These are phyloP conservation scores for Zasmidium citrigriseum DNA, from an alignment of 2,329 filamentous ascomycete species.

Conservation along the genomic window DNA sequence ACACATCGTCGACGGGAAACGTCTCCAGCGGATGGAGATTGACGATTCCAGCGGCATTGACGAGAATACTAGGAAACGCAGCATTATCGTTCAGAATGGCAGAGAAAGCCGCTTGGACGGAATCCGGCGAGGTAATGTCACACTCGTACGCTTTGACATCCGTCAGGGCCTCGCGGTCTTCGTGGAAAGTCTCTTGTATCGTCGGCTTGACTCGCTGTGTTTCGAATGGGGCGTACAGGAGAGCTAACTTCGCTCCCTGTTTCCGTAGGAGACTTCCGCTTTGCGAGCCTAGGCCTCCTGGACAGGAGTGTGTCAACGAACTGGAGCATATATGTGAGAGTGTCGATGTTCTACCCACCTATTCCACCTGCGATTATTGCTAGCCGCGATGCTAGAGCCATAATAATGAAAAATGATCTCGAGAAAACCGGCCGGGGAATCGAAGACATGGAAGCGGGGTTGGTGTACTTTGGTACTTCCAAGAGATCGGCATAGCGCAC, in stretches of 20 bases:
- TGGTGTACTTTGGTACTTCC: background rate
- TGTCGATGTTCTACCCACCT: background rate
- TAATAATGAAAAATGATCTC: background rate
- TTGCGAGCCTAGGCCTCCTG: slow-evolving; percentile 46
- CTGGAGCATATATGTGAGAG: background rate
- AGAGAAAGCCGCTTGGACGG: slow-evolving; percentile 33
- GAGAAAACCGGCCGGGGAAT: background rate
- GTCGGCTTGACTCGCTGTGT: slow-evolving; percentile 39
- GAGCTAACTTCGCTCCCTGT: slow-evolving; percentile 45
- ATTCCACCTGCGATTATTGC: background rate
- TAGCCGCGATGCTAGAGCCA: background rate
- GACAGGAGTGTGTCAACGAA: background rate
- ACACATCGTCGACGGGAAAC: slow-evolving; percentile 45
- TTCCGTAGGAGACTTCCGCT: slow-evolving; percentile 44
- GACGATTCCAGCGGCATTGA: slow-evolving; percentile 44
- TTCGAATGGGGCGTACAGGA: slow-evolving; percentile 52
- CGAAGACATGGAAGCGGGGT: background rate
- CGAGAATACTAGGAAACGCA: slow-evolving; percentile 36
- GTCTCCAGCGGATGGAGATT: slow-evolving; percentile 46
- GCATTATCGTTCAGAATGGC: slow-evolving; percentile 25
- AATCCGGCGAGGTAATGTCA: slow-evolving; percentile 36
- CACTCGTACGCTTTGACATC: slow-evolving; percentile 35
- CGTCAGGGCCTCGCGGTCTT: slow-evolving; percentile 17
- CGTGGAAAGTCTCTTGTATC: slow-evolving; percentile 40
- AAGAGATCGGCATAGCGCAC: too few species aligned